Base-by-base conservation (phyloP, 768 basidiomycete species). In the Leccinum fibrillosum region DNA sequence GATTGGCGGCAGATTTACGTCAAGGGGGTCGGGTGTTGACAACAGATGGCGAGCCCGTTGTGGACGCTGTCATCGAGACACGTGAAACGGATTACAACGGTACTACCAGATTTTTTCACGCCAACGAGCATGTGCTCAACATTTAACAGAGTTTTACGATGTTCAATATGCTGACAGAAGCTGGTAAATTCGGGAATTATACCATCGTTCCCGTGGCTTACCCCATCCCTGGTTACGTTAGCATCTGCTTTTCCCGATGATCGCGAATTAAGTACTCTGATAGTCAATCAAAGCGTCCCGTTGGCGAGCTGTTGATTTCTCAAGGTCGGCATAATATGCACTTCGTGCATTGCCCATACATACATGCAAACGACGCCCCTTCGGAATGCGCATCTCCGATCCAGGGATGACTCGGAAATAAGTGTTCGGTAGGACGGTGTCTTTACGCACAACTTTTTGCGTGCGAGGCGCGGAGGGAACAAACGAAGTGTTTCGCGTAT, bases 11-110 rank as follows among this genome's bases (percentile, higher is more conserved):
- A 92, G 69, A 76, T 94, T 81, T 92, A 80, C 62, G 86, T 94
- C 53, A 26, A 26, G 82, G 89, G 66, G 92, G 92, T 0, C 80
- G 78, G 3, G 80, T 94, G 3, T 65, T 83, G 30, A 69, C 69
- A 13, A 85, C 82, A 1, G 74, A 80, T 35, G 90, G 90, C 25
- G 74, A 78, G 17, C 85, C 86, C 2, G 79, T 94, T 53, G 70
- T 84, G 5, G 77, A 76, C 53, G 89, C 88, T 0, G 64, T 80
- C 48, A 88, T 92, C 58, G 88, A 92, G 55, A 90, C 89, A 19
- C 91, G 89, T 89, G 89, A 90, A 70, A 85, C 89, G 8, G 91
- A 93, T 64, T 77, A 77, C 0, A 57, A 78, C 53, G 88, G 88
- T 65, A 64, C 70, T 66, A 77, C 1, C 32, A 21, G 19, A 23